phyloP scores from a whole-genome alignment of 139 green algal species.

The Tetradesmus obliquus region DNA sequence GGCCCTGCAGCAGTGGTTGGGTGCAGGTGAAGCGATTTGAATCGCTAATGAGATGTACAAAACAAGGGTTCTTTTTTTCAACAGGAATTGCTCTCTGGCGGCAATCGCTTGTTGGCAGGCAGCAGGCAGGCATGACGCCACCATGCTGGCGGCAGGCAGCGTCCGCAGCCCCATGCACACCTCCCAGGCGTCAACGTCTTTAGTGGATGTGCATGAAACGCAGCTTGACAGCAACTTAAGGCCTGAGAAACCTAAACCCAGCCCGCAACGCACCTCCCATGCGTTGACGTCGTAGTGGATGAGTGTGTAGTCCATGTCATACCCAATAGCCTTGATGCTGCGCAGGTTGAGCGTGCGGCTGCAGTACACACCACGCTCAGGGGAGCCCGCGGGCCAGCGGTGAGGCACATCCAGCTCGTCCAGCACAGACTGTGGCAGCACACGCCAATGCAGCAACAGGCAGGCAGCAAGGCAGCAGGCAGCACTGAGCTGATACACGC shows the following conservation, averaged over 20 bases:
- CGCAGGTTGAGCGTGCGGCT: slow-evolving; percentile 94
- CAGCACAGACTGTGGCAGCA: slow-evolving; percentile 52
- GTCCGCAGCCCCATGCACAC: too few species aligned
- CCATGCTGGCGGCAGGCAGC: too few species aligned
- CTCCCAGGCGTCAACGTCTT: background rate
- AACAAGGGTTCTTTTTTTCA: too few species aligned
- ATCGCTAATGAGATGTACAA: too few species aligned
- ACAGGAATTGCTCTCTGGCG: too few species aligned
- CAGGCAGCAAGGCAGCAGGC: background rate
- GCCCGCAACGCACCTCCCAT: slow-evolving; percentile 77
- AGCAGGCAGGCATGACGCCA: too few species aligned
- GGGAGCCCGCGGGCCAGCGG: slow-evolving; percentile 72
- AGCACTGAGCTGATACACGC: background rate
- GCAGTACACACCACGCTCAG: slow-evolving; percentile 93
- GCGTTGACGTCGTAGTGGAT: slow-evolving; percentile 96
- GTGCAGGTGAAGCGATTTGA: background rate
- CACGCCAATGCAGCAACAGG: background rate
- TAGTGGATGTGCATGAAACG: too few species aligned
- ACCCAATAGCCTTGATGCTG: slow-evolving; percentile 46
- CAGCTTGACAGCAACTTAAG: too few species aligned
- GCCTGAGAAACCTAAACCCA: background rate
- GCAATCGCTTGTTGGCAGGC: too few species aligned
- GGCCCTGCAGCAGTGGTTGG: slow-evolving; percentile 50
- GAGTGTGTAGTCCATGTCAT: slow-evolving; percentile 92
- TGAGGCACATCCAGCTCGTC: slow-evolving; percentile 59